Evolutionary conservation across 2,329 filamentous ascomycete genomes (phyloP).

Genomic region (Leptoxyphium fumago): DNA sequence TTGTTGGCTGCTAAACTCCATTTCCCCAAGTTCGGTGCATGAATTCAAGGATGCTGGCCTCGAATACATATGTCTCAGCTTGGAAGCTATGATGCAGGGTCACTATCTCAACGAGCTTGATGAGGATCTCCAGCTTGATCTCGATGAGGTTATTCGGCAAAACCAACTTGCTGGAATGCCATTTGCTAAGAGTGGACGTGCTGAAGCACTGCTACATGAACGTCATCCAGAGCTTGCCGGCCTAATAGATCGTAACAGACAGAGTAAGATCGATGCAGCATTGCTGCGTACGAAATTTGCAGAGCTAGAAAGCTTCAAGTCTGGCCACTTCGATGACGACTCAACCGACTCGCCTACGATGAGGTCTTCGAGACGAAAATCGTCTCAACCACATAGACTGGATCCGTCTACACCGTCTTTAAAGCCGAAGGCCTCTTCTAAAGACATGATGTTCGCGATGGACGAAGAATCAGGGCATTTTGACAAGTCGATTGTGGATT

Average conservation of each 20-base stretch:
- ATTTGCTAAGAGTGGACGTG: conserved; percentile 60
- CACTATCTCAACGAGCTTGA: conserved; percentile 72
- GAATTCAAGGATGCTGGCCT: conserved; percentile 79
- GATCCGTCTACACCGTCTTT: conserved; percentile 45
- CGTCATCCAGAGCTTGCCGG: conserved; percentile 47
- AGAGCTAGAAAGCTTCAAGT: conserved; percentile 50
- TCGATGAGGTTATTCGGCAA: conserved; percentile 64
- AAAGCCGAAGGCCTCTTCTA: conserved; percentile 50
- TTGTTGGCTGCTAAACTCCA: conserved; percentile 68
- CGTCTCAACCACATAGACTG: conserved; percentile 24
- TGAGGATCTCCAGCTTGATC: conserved; percentile 61
- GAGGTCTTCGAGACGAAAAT: conserved; percentile 26
- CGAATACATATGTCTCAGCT: conserved; percentile 80
- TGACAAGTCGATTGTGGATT: conserved; percentile 10
- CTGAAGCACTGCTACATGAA: conserved; percentile 51
- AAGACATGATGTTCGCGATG: conserved; percentile 87
- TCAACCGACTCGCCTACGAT: conserved; percentile 31
- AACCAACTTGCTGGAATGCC: conserved; percentile 71
- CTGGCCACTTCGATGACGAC: conserved; percentile 50
- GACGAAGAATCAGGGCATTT: conserved; percentile 51
- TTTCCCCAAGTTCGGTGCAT: conserved; percentile 67
- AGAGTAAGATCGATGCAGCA: conserved; percentile 61
- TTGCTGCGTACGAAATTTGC: conserved; percentile 48
- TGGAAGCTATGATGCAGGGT: conserved; percentile 86
- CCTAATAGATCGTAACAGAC: conserved; percentile 53